Conservation (phyloP, 2,329 filamentous ascomycete species). For the Alternaria consortialis region DNA sequence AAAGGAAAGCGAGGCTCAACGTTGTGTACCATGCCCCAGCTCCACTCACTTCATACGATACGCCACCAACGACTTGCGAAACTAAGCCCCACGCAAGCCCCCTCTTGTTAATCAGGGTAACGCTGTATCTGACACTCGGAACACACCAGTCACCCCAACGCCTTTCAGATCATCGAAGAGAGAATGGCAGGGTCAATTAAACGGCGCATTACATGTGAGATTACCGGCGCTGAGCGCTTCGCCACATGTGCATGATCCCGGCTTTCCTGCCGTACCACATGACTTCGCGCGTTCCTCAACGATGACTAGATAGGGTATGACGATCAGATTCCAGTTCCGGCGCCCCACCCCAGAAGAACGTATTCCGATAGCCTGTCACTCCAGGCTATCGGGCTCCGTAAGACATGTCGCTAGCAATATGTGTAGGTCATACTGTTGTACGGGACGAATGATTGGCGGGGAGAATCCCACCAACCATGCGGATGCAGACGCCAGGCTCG, state of each 20-base stretch:
- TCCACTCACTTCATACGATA: not conserved
- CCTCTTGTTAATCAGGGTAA: not conserved
- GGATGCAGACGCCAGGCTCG: not conserved
- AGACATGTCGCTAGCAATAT: not conserved
- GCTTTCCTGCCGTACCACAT: conserved; percentile 17
- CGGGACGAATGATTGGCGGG: not conserved
- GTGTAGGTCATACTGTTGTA: not conserved
- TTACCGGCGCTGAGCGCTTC: conserved; percentile 1
- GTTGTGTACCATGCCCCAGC: not conserved
- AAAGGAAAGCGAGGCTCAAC: conserved; percentile 16
- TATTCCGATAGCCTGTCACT: conserved; percentile 27
- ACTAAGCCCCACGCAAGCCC: not conserved
- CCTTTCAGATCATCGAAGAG: not conserved
- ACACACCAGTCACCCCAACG: not conserved
- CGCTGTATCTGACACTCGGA: not conserved
- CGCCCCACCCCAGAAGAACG: conserved; percentile 8
- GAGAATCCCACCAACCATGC: not conserved
- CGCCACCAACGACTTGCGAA: not conserved
- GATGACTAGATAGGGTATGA: not conserved
- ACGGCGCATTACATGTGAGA: not conserved
- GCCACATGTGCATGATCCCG: not conserved
- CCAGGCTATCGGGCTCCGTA: conserved; percentile 20
- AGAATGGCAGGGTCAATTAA: not conserved
- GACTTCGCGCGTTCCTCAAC: not conserved
- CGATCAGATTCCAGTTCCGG: conserved; percentile 5